phyloP scores from a whole-genome alignment of 176 grass and related monocot species.

The Aegilops longissima region DNA sequence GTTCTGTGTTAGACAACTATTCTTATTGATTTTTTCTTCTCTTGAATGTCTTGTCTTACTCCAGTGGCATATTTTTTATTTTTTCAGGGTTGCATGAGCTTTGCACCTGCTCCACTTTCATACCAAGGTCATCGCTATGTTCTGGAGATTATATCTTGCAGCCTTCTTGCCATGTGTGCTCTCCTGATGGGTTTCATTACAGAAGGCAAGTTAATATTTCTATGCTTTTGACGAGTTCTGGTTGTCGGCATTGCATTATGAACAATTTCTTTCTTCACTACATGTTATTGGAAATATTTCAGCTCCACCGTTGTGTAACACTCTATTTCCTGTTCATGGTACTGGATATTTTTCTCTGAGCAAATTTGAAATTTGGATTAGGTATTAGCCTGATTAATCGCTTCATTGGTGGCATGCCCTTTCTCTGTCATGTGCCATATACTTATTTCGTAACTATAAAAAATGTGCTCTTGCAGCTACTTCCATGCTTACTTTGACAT shows the following conservation, averaged over 20 bases:
- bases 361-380: neutral
- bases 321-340: neutral
- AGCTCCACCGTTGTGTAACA: neutral
- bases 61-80: constrained; percentile 8
- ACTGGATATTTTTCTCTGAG: neutral
- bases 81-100: constrained; percentile 47
- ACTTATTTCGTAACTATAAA: constrained; percentile 1
- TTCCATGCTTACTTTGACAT: constrained; percentile 20
- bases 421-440: neutral
- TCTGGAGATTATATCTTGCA: constrained; percentile 40
- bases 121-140: constrained; percentile 40
- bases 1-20: constrained; percentile 24
- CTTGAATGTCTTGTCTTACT: constrained; percentile 31
- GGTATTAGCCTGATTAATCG: neutral
- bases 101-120: constrained; percentile 42
- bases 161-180: constrained; percentile 48
- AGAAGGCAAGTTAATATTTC: constrained; percentile 55
- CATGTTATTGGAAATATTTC: neutral
- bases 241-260: neutral
- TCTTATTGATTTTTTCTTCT: constrained; percentile 7
- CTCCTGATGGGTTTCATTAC: constrained; percentile 46
- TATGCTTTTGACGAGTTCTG: constrained; percentile 18
- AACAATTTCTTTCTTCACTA: neutral
- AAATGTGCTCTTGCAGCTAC: constrained; percentile 22
- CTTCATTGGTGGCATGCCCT: neutral